Evolutionary conservation across 2,329 filamentous ascomycete genomes (phyloP).

Genomic region (Stachybotrys chlorohalonatus): DNA sequence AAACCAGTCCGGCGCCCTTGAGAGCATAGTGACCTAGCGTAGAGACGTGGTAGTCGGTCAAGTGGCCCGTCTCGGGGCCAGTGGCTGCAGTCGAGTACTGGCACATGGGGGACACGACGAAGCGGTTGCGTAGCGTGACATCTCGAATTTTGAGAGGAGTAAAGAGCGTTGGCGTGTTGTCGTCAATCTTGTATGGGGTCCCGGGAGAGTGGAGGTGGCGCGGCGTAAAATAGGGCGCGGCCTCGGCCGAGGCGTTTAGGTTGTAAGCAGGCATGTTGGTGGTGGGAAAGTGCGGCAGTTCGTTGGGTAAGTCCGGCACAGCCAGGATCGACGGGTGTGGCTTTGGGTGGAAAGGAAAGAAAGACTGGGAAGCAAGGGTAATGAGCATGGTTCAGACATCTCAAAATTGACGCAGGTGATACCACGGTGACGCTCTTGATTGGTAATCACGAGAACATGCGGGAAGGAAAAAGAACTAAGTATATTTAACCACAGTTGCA

Average conservation of each 20-base stretch:
- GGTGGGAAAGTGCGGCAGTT: not conserved
- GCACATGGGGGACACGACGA: slow-evolving; percentile 38
- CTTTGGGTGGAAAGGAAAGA: no score
- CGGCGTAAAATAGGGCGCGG: not conserved
- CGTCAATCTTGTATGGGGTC: not conserved
- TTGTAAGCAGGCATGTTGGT: not conserved
- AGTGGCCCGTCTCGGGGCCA: slow-evolving; percentile 25
- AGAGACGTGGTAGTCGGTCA: slow-evolving; percentile 32
- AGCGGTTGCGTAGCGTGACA: slow-evolving; percentile 34
- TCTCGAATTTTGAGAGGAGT: slow-evolving; percentile 33
- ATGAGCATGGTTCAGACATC: no score
- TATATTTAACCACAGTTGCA: no score
- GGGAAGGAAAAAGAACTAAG: no score
- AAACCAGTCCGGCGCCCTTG: slow-evolving; percentile 45
- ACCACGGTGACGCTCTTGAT: no score
- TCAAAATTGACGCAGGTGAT: no score
- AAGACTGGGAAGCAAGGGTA: no score
- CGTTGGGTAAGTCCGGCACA: no score
- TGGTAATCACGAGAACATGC: no score
- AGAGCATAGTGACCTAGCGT: slow-evolving; percentile 28
- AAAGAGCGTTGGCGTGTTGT: slow-evolving; percentile 21
- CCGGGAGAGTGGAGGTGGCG: not conserved
- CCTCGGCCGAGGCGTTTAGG: not conserved
- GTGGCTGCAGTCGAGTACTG: slow-evolving; percentile 19
- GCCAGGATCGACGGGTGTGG: no score